phyloP scores from a whole-genome alignment of 164 flowering plant genomes.

The Kingdonia uniflora region DNA sequence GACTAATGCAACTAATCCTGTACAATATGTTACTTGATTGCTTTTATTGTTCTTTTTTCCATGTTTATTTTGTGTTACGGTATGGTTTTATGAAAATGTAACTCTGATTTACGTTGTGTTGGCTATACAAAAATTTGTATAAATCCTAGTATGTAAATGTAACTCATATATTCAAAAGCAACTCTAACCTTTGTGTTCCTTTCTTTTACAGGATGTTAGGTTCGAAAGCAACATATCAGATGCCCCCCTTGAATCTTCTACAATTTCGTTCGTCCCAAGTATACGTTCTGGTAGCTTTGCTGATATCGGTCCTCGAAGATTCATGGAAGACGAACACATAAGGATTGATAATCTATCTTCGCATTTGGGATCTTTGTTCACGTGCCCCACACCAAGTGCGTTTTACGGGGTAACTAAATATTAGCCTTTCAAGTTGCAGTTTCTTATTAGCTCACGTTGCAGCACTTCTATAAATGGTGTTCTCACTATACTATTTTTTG shows the following conservation, averaged over 20 bases:
- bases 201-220: slow-evolving; percentile 30
- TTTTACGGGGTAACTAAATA: slow-evolving; percentile 59
- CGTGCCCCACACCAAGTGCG: slow-evolving; percentile 46
- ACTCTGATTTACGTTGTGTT: too few species aligned
- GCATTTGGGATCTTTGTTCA: slow-evolving; percentile 36
- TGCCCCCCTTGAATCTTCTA: slow-evolving; percentile 23
- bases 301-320: slow-evolving; percentile 53
- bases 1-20: too few species aligned
- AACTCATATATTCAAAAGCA: too few species aligned
- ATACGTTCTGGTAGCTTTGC: slow-evolving; percentile 77
- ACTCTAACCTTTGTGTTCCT: slow-evolving; percentile 3
- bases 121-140: too few species aligned
- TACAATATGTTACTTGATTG: too few species aligned
- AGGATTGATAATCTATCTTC: slow-evolving; percentile 59
- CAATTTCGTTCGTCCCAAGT: slow-evolving; percentile 32
- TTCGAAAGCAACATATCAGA: slow-evolving; percentile 21
- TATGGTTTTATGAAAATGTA: too few species aligned
- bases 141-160: too few species aligned
- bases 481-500: not conserved
- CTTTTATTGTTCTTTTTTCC: too few species aligned
- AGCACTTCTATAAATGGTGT: slow-evolving; percentile 2
- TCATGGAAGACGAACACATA: slow-evolving; percentile 83
- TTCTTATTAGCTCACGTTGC: not conserved
- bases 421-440: not conserved
- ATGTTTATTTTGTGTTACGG: too few species aligned